These are phyloP conservation scores for Panicum miliaceum DNA, from an alignment of 176 grass and related monocot species.

Conservation along the genomic window DNA sequence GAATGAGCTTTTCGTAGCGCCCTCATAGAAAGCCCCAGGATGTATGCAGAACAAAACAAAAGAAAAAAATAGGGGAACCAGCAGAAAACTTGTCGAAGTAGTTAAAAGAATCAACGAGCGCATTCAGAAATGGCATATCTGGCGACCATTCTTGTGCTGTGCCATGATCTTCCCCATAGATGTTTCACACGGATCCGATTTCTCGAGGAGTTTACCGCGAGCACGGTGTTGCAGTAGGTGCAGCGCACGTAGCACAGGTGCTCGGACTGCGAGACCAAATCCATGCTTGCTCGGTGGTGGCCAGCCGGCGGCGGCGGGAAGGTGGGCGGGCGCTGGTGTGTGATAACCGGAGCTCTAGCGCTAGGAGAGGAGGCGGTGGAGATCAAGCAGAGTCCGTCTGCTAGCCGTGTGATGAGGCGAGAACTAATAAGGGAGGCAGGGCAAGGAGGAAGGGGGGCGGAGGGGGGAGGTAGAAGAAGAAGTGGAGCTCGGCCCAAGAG, in stretches of 20 bases:
- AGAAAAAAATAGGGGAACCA: background rate
- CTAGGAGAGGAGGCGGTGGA: background rate
- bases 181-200: slow-evolving; percentile 16
- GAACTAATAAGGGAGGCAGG: background rate
- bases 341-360: background rate
- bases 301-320: background rate
- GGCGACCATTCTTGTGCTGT: slow-evolving; percentile 9
- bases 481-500: background rate
- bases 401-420: background rate
- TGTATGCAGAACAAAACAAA: background rate
- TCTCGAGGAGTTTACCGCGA: slow-evolving; percentile 89
- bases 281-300: slow-evolving; percentile 53
- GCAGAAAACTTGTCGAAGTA: background rate
- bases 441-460: slow-evolving; percentile 11
- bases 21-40: background rate
- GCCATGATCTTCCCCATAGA: background rate
- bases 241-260: slow-evolving; percentile 91
- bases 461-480: slow-evolving; percentile 24
- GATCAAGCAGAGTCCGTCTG: background rate
- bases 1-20: background rate
- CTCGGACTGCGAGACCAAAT: slow-evolving; percentile 75
- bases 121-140: slow-evolving; percentile 30
- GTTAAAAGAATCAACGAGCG: background rate
- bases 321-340: background rate
- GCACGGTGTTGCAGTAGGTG: slow-evolving; percentile 90